A percentile compares a stretch with the other conserved stretches of the same genome.
Conservation (phyloP, 352 stramenopile genomes). For the Globisporangium nodosum region DNA sequence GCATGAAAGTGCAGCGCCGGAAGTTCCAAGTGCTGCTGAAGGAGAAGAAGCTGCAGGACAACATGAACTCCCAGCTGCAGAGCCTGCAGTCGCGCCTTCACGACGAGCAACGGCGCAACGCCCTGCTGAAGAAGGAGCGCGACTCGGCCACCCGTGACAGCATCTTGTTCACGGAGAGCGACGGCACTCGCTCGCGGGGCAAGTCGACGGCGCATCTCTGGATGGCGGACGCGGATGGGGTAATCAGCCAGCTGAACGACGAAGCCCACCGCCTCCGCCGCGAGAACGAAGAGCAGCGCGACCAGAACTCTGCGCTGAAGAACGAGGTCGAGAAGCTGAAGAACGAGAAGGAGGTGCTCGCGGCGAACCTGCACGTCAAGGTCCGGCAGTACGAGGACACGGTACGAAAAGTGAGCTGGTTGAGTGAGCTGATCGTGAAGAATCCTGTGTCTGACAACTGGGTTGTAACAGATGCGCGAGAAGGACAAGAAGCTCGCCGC, state of each 20-base stretch:
- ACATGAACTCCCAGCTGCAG: slow-evolving; percentile 83
- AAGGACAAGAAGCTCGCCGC: slow-evolving; percentile 66
- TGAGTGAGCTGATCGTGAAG: not conserved
- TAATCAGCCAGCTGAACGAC: slow-evolving; percentile 80
- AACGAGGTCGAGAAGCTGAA: slow-evolving; percentile 69
- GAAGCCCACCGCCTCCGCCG: slow-evolving; percentile 75
- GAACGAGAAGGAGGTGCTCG: slow-evolving; percentile 74
- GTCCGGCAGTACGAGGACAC: slow-evolving; percentile 69
- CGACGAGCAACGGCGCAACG: slow-evolving; percentile 77
- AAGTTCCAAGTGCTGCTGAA: slow-evolving; percentile 73
- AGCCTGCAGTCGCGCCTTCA: slow-evolving; percentile 73
- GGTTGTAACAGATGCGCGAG: slow-evolving; percentile 22
- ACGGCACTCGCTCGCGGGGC: slow-evolving; percentile 33
- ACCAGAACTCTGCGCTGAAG: slow-evolving; percentile 61
- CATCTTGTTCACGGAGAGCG: slow-evolving; percentile 33
- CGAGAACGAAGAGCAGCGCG: slow-evolving; percentile 63
- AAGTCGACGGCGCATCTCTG: slow-evolving; percentile 69
- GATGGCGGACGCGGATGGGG: slow-evolving; percentile 77
- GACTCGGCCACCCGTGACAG: slow-evolving; percentile 43
- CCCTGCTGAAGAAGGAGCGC: slow-evolving; percentile 47
- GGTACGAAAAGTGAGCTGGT: not conserved
- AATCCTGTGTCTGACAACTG: not conserved
- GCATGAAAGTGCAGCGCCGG: slow-evolving; percentile 76
- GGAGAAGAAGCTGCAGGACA: slow-evolving; percentile 77
- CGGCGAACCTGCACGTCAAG: slow-evolving; percentile 67